Conservation (phyloP, 2,329 filamentous ascomycete genomes). For the Trichophyton mentagrophytes region DNA sequence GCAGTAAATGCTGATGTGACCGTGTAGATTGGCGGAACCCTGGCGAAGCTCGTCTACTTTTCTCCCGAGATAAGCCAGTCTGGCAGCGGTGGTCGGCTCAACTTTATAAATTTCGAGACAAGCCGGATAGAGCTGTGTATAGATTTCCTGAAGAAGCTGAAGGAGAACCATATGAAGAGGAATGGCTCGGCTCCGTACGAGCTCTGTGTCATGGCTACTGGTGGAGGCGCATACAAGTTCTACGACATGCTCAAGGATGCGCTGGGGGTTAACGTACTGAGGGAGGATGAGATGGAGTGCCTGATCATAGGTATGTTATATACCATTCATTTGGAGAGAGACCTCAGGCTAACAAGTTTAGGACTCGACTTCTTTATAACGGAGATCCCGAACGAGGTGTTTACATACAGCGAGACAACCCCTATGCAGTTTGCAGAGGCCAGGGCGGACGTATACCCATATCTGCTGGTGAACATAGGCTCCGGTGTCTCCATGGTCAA, state of each 20-base stretch:
- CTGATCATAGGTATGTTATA: conserved; percentile 65
- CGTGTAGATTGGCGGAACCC: conserved; percentile 77
- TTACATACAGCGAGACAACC: conserved; percentile 83
- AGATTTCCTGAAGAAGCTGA: conserved; percentile 75
- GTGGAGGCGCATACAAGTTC: conserved; percentile 91
- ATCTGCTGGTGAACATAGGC: conserved; percentile 94
- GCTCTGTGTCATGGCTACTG: conserved; percentile 87
- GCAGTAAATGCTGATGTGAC: not conserved
- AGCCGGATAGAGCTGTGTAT: conserved; percentile 88
- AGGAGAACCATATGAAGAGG: conserved; percentile 63
- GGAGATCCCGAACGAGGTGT: conserved; percentile 92
- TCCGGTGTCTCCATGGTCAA: conserved; percentile 96
- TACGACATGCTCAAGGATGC: conserved; percentile 80
- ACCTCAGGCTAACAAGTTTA: conserved; percentile 23
- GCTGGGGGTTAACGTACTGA: conserved; percentile 72
- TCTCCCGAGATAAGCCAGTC: conserved; percentile 70
- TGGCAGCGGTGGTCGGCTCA: conserved; percentile 75
- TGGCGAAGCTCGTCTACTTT: conserved; percentile 96
- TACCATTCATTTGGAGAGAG: no score
- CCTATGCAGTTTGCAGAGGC: conserved; percentile 81
- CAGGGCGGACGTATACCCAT: conserved; percentile 77
- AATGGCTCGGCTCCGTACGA: conserved; percentile 59
- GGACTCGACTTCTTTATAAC: conserved; percentile 98
- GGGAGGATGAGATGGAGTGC: conserved; percentile 98
- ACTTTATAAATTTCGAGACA: conserved; percentile 94